phyloP scores from a whole-genome alignment of 2,329 filamentous ascomycete species.

The Amauroascus niger region DNA sequence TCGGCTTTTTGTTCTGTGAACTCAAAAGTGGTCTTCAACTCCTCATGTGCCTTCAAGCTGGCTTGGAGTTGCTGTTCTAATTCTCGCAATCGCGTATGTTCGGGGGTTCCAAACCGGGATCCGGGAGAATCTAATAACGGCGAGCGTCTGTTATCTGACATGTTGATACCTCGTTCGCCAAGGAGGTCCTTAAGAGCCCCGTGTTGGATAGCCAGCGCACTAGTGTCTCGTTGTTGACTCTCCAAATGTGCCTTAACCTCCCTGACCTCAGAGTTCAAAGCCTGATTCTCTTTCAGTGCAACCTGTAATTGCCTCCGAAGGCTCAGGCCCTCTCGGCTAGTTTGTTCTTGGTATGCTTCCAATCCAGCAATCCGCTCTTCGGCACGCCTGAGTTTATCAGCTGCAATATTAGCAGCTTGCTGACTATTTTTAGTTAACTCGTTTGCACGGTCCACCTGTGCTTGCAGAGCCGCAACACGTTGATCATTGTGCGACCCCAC shows the following conservation, averaged over 20 bases:
- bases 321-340: constrained; percentile 80
- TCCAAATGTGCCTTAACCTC: constrained; percentile 76
- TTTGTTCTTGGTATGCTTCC: constrained; percentile 94
- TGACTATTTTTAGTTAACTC: constrained; percentile 79
- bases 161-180: constrained; percentile 75
- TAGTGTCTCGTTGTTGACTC: constrained; percentile 83
- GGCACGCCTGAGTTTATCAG: constrained; percentile 79
- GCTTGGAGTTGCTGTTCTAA: constrained; percentile 79
- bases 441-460: constrained; percentile 69
- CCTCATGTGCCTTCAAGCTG: constrained; percentile 70
- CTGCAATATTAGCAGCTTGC: constrained; percentile 72
- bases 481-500: constrained; percentile 43
- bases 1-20: constrained; percentile 79
- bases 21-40: constrained; percentile 68
- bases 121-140: constrained; percentile 64
- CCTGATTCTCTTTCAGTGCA: constrained; percentile 71
- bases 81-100: constrained; percentile 67
- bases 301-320: constrained; percentile 84
- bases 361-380: constrained; percentile 95
- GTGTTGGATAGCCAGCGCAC: constrained; percentile 84
- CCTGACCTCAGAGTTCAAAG: constrained; percentile 67
- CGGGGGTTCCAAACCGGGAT: constrained; percentile 66
- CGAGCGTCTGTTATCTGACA: constrained; percentile 57
- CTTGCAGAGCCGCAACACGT: constrained; percentile 63
- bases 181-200: constrained; percentile 88